Evolutionary conservation across 257 asterid genomes (phyloP).

Genomic region (Nicotiana paniculata): DNA sequence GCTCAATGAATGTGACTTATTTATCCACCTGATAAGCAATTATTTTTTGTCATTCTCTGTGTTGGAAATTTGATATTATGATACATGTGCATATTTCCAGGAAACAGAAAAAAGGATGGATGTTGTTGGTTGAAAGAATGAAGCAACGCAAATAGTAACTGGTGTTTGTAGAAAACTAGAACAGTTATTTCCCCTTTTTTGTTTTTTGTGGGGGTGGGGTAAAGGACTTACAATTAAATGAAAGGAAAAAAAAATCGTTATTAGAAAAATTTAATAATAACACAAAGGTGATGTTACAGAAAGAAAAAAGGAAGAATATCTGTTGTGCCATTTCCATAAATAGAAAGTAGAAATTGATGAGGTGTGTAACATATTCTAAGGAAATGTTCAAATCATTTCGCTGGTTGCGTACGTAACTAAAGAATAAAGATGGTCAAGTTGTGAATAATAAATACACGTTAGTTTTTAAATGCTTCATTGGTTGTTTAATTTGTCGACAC

Average conservation of each 20-base stretch:
- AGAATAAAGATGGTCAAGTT: neutral
- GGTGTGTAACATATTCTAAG: neutral
- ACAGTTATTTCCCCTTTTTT: no score
- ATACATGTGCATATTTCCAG: conserved; percentile 1
- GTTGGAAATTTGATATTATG: neutral
- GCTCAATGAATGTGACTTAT: neutral
- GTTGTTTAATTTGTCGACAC: neutral
- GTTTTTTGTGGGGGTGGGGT: no score
- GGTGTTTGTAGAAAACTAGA: neutral
- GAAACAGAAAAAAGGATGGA: neutral
- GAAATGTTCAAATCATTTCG: neutral
- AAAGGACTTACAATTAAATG: neutral
- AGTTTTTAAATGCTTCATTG: neutral
- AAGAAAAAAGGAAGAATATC: neutral
- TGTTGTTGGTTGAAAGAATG: neutral
- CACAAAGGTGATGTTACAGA: neutral
- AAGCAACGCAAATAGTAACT: no score
- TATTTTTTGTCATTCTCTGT: neutral
- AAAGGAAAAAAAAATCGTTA: no score
- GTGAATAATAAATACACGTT: neutral
- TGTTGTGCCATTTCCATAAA: neutral
- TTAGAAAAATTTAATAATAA: no score
- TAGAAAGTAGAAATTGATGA: neutral
- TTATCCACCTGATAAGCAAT: no score
- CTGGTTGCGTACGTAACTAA: neutral